Evolutionary conservation across 2,329 filamentous ascomycete species (phyloP).

Genomic region (Beauveria scarabaeidicola): DNA sequence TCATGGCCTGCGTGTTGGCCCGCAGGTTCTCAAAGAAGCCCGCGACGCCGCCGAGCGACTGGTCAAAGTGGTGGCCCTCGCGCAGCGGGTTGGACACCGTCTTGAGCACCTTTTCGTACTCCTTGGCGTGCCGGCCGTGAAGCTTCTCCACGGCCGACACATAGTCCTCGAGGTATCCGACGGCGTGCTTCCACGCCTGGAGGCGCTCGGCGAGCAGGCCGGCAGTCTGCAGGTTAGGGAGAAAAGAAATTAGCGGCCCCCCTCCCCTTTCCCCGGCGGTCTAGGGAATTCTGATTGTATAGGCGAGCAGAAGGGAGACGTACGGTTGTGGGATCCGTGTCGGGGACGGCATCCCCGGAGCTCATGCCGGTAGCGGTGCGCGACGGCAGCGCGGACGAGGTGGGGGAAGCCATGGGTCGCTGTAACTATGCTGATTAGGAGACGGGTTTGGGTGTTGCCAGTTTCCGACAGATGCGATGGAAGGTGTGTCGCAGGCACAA

Average conservation of each 20-base stretch:
- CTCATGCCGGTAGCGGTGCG: constrained; percentile 39
- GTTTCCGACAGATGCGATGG: background rate
- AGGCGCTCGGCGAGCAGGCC: constrained; percentile 78
- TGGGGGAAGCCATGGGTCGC: constrained; percentile 8
- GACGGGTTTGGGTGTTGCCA: background rate
- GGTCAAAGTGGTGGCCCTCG: constrained; percentile 89
- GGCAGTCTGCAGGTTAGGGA: constrained; percentile 49
- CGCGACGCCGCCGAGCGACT: constrained; percentile 76
- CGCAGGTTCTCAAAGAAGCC: constrained; percentile 93
- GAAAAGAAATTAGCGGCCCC: background rate
- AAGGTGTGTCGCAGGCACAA: background rate
- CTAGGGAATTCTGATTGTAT: background rate
- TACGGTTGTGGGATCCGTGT: constrained; percentile 50
- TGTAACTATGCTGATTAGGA: background rate
- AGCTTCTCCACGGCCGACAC: constrained; percentile 77
- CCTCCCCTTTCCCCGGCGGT: background rate
- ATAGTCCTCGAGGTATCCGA: constrained; percentile 86
- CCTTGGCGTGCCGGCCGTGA: constrained; percentile 77
- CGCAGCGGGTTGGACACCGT: constrained; percentile 77
- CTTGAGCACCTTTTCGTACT: constrained; percentile 94
- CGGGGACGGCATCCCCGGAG: constrained; percentile 51
- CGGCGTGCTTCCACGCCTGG: constrained; percentile 92
- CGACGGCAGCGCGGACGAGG: constrained; percentile 30
- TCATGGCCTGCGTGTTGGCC: constrained; percentile 81
- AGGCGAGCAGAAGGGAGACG: constrained; percentile 19